Evolutionary conservation across 371 early-diverging fungal genomes (phyloP).

Genomic region (Rozella allomycis): DNA sequence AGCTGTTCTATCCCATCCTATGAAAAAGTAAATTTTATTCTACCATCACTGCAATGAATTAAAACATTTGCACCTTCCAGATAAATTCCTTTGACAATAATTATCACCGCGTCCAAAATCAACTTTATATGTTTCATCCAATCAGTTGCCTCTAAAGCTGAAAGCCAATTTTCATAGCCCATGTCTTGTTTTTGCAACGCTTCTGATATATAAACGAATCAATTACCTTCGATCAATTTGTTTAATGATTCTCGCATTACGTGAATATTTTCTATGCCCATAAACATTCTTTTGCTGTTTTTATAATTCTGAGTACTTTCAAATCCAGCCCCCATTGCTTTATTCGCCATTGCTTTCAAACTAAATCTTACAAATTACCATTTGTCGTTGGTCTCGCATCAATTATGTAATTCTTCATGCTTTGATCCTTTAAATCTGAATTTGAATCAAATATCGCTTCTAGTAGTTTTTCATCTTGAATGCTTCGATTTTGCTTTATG

Average conservation of each 20-base stretch:
- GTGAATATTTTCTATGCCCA: conserved; percentile 92
- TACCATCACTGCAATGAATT: conserved; percentile 96
- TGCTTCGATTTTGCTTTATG: conserved; percentile 66
- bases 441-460: conserved; percentile 53
- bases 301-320: conserved; percentile 80
- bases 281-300: conserved; percentile 54
- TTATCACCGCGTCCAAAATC: conserved; percentile 50
- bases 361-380: too few relatives aligned
- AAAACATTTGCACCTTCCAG: conserved; percentile 55
- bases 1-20: conserved; percentile 95
- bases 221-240: conserved; percentile 54
- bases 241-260: conserved; percentile 75
- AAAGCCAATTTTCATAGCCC: too few relatives aligned
- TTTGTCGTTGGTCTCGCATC: conserved; percentile 87
- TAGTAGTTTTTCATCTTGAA: conserved; percentile 88
- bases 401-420: conserved; percentile 46
- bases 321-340: conserved; percentile 79
- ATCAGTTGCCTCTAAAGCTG: conserved; percentile 38
- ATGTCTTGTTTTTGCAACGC: too few relatives aligned
- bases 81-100: conserved; percentile 63
- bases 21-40: too few relatives aligned
- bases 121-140: conserved; percentile 72
- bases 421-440: background rate
- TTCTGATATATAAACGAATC: too few relatives aligned
- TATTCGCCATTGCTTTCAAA: conserved; percentile 81